These are phyloP conservation scores for Fusarium euwallaceae DNA, from an alignment of 2,329 filamentous ascomycete genomes.

Conservation along the genomic window DNA sequence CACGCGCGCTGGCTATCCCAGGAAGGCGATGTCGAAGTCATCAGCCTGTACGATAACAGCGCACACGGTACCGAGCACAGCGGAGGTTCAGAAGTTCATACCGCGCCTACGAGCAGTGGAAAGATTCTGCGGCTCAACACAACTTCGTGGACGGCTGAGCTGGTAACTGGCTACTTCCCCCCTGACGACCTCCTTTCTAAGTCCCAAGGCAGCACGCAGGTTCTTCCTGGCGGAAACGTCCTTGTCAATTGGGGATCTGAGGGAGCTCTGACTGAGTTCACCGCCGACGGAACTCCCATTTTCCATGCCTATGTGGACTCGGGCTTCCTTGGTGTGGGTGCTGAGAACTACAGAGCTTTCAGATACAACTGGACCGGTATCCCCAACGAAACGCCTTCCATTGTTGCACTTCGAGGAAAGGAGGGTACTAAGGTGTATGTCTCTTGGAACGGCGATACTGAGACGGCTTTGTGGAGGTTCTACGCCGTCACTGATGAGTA, in stretches of 20 bases:
- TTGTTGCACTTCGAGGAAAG: constrained; percentile 40
- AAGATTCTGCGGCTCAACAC: constrained; percentile 63
- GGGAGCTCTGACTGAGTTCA: constrained; percentile 62
- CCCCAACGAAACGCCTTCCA: constrained; percentile 49
- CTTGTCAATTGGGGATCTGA: constrained; percentile 70
- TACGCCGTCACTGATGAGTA: constrained; percentile 54
- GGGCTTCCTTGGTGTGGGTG: constrained; percentile 49
- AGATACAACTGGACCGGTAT: constrained; percentile 66
- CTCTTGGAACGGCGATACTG: constrained; percentile 67
- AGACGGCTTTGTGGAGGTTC: constrained; percentile 63
- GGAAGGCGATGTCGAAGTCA: constrained; percentile 59
- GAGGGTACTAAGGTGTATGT: constrained; percentile 57
- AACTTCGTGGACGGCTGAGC: constrained; percentile 58
- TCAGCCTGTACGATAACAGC: constrained; percentile 68
- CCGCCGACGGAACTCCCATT: constrained; percentile 60
- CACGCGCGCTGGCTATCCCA: constrained; percentile 60
- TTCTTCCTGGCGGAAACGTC: constrained; percentile 65
- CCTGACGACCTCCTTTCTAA: constrained; percentile 64
- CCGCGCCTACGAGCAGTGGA: constrained; percentile 56
- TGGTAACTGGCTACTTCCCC: constrained; percentile 62
- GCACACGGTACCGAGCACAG: constrained; percentile 60
- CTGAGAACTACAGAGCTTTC: constrained; percentile 68
- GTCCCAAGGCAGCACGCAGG: constrained; percentile 64
- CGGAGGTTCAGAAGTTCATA: constrained; percentile 45
- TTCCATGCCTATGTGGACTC: constrained; percentile 65